These are phyloP conservation scores for Capsicum rhomboideum DNA, from an alignment of 257 asterid species.

Conservation along the genomic window DNA sequence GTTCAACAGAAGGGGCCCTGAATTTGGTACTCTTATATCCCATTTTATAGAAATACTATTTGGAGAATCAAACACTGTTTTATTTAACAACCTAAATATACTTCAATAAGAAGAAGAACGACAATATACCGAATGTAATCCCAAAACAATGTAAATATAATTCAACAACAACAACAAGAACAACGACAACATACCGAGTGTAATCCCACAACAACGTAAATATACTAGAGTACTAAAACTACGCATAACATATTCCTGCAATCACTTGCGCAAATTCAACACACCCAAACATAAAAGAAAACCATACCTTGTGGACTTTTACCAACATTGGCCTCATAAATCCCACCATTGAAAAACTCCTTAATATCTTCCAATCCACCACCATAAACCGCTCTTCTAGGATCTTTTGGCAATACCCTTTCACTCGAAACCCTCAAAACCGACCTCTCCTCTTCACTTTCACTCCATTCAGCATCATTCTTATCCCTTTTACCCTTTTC, in stretches of 20 bases:
- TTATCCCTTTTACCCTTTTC: slow-evolving; percentile 9
- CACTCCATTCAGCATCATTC: neutral
- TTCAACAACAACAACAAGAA: no score
- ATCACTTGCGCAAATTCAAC: neutral
- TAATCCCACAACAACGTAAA: neutral
- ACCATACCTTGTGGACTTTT: slow-evolving; percentile 47
- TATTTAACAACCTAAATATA: neutral
- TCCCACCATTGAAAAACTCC: slow-evolving; percentile 50
- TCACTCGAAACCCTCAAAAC: slow-evolving; percentile 9
- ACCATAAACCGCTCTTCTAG: slow-evolving; percentile 83
- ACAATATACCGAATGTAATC: no score
- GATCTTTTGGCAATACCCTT: slow-evolving; percentile 77
- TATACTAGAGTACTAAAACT: neutral
- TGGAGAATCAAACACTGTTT: neutral
- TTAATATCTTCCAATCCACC: slow-evolving; percentile 79
- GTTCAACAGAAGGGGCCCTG: neutral
- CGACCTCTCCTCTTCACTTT: slow-evolving; percentile 16
- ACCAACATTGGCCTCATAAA: slow-evolving; percentile 35
- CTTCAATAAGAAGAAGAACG: no score
- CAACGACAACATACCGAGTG: no score
- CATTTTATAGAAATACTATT: neutral
- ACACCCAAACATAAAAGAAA: neutral
- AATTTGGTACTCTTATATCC: neutral
- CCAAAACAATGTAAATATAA: neutral
- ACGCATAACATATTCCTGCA: neutral